phyloP scores from a whole-genome alignment of 1,139 yeast species.

The Suhomyces chickasaworum region DNA sequence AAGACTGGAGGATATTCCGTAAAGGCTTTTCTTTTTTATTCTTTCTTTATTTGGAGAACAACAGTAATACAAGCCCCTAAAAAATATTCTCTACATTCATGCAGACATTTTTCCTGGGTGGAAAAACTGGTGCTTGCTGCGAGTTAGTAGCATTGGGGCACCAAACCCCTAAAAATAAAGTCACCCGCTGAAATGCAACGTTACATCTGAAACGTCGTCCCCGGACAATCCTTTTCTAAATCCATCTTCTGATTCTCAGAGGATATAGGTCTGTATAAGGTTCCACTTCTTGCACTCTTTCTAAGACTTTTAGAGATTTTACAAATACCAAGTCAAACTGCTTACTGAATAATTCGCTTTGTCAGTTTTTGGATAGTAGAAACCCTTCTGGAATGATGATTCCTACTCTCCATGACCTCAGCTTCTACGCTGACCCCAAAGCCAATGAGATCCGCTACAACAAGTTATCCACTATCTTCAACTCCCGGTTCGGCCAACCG shows the following conservation, averaged over 20 bases:
- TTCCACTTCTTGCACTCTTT: neutral
- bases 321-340: neutral
- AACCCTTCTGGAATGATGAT: constrained; percentile 14
- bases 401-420: constrained; percentile 38
- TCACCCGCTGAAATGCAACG: constrained; percentile 6
- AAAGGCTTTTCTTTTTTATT: neutral
- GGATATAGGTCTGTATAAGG: neutral
- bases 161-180: neutral
- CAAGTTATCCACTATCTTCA: constrained; percentile 24
- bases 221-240: constrained; percentile 3
- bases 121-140: neutral
- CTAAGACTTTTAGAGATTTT: no score
- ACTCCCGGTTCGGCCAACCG: constrained; percentile 21
- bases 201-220: constrained; percentile 6
- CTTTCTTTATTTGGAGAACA: neutral
- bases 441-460: constrained; percentile 31
- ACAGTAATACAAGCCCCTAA: neutral
- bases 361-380: neutral
- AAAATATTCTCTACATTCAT: neutral
- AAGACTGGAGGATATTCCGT: neutral
- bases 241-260: neutral
- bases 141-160: neutral
- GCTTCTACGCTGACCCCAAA: constrained; percentile 37
- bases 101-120: constrained; percentile 5
- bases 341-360: neutral